Conservation (phyloP, 768 basidiomycete genomes). For the Ramaria sp. region DNA sequence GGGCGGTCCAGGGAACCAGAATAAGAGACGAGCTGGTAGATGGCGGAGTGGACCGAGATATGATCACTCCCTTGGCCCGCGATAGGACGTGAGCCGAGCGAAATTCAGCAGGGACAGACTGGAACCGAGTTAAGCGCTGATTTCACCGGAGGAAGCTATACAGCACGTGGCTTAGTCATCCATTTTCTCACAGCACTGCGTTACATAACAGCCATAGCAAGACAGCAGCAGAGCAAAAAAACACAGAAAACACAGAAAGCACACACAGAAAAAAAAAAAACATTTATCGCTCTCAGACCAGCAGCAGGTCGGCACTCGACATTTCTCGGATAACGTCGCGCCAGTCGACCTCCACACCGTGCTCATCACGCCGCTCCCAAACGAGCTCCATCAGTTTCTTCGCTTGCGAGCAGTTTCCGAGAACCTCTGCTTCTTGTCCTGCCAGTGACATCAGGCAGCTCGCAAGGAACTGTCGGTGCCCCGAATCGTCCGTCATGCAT, state of each 20-base stretch:
- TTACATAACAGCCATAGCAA: not conserved
- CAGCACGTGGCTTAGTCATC: not conserved
- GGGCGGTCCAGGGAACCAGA: not conserved
- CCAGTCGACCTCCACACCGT: conserved; percentile 45
- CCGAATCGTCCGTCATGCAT: conserved; percentile 45
- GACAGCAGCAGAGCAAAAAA: too few species aligned
- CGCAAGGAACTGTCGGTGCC: conserved; percentile 32
- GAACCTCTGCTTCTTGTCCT: conserved; percentile 39
- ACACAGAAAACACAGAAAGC: too few species aligned
- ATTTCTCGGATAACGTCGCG: conserved; percentile 39
- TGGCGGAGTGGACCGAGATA: conserved; percentile 1
- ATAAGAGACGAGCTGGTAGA: not conserved
- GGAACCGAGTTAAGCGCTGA: not conserved
- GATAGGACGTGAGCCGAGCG: not conserved
- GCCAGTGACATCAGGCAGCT: conserved; percentile 28
- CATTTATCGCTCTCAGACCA: conserved; percentile 33
- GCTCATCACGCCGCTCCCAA: conserved; percentile 36
- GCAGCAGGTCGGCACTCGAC: conserved; percentile 34
- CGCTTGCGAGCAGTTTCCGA: conserved; percentile 59
- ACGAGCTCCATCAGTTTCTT: conserved; percentile 41
- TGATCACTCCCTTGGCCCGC: not conserved
- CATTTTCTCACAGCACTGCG: not conserved
- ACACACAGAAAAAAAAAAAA: not conserved
- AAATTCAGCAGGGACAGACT: not conserved
- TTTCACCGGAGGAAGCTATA: not conserved